phyloP scores from a whole-genome alignment of 495 filamentous ascomycete genomes.

The Trichoderma reesei region DNA sequence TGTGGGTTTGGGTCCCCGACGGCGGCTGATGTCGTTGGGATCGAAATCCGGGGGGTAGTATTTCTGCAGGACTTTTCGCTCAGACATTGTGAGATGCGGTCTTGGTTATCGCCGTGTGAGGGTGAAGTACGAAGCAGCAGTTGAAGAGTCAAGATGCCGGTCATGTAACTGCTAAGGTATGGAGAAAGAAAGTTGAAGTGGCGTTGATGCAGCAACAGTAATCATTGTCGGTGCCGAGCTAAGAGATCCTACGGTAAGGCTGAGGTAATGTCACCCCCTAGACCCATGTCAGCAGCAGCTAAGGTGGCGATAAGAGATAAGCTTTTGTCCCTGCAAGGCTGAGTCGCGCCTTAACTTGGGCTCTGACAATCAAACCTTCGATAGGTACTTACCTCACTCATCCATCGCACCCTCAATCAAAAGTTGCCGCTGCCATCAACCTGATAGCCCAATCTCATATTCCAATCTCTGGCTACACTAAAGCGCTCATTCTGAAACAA shows the following conservation, averaged over 20 bases:
- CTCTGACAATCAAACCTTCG: background rate
- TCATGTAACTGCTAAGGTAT: background rate
- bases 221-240: background rate
- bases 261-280: background rate
- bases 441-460: no score
- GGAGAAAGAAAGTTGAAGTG: background rate
- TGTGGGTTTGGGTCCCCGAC: conserved; percentile 53
- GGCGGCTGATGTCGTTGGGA: conserved; percentile 65
- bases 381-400: background rate
- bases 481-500: background rate
- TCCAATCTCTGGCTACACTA: no score
- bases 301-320: background rate
- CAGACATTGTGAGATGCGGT: background rate
- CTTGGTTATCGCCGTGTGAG: background rate
- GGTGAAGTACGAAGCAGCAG: background rate
- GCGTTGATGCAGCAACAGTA: background rate
- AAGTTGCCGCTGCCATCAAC: no score
- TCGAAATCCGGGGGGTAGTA: conserved; percentile 98
- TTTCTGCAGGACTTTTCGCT: conserved; percentile 29
- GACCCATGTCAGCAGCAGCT: background rate
- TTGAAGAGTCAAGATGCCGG: background rate
- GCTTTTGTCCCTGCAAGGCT: background rate
- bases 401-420: background rate
- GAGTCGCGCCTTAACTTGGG: background rate
- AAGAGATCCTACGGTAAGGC: background rate